Evolutionary conservation across 768 basidiomycete species (phyloP).

Genomic region (Tulasnella sp.): DNA sequence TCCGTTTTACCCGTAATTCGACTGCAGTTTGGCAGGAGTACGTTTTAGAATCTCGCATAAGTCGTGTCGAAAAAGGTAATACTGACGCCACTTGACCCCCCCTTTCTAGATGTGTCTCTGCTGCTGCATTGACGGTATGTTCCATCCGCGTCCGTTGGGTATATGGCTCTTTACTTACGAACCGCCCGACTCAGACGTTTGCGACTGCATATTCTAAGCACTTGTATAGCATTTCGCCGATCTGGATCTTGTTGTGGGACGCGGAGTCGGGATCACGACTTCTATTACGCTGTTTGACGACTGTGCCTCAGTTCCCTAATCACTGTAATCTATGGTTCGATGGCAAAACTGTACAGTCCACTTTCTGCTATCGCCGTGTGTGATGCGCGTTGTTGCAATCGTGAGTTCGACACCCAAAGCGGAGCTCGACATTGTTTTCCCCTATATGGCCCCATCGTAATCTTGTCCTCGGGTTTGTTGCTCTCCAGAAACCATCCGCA

Average conservation of each 20-base stretch:
- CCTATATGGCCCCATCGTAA: neutral
- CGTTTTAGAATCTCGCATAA: neutral
- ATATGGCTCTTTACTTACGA: neutral
- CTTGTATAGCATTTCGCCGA: neutral
- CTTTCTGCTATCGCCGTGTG: neutral
- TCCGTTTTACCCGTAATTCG: neutral
- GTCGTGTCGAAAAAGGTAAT: neutral
- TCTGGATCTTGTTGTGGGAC: neutral
- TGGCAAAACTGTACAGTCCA: neutral
- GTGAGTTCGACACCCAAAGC: neutral
- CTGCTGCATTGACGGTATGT: constrained; percentile 9
- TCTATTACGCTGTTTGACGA: neutral
- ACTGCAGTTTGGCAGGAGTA: constrained; percentile 3
- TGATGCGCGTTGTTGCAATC: neutral
- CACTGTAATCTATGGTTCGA: neutral
- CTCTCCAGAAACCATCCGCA: neutral
- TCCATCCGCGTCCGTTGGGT: neutral
- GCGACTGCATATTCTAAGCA: constrained; percentile 5
- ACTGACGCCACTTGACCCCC: neutral
- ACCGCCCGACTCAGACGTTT: neutral
- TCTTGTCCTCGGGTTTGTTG: neutral
- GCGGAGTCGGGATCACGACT: neutral
- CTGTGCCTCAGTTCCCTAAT: neutral
- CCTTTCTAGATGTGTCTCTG: constrained; percentile 1
- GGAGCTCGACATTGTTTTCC: neutral